These are phyloP conservation scores for Ampelocalamus luodianensis DNA, from an alignment of 176 grass and related monocot species.

Conservation along the genomic window DNA sequence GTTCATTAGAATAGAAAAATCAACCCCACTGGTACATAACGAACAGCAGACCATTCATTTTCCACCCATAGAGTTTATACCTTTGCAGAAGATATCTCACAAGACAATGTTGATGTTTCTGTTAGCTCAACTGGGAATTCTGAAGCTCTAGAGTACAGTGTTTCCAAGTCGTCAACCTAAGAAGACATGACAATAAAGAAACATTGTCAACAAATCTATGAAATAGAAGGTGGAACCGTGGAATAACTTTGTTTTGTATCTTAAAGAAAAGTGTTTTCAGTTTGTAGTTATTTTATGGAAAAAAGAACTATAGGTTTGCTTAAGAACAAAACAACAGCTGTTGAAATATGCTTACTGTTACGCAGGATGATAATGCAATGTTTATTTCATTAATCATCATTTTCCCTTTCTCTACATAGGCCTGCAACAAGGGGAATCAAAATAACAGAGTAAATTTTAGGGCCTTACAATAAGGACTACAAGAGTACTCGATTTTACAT, in stretches of 20 bases:
- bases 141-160: slow-evolving; percentile 51
- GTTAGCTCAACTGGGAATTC: slow-evolving; percentile 69
- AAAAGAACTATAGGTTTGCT: background rate
- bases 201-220: slow-evolving; percentile 29
- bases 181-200: slow-evolving; percentile 32
- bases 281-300: background rate
- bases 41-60: slow-evolving; percentile 28
- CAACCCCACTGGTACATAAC: slow-evolving; percentile 6
- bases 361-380: slow-evolving; percentile 62
- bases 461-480: background rate
- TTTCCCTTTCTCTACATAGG: slow-evolving; percentile 61
- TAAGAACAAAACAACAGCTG: slow-evolving; percentile 19
- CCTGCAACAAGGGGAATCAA: slow-evolving; percentile 52
- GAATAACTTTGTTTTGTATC: slow-evolving; percentile 21
- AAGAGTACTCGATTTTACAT: slow-evolving; percentile 28
- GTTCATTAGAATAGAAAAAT: background rate
- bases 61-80: slow-evolving; percentile 43
- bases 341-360: slow-evolving; percentile 57
- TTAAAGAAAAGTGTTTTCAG: background rate
- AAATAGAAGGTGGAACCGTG: slow-evolving; percentile 29
- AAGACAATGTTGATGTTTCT: slow-evolving; percentile 51
- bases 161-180: slow-evolving; percentile 81
- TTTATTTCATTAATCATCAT: slow-evolving; percentile 68
- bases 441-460: slow-evolving; percentile 35
- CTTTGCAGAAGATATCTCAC: slow-evolving; percentile 82